Base-by-base conservation (phyloP, 352 stramenopile species). In the Phytopythium helicoides region DNA sequence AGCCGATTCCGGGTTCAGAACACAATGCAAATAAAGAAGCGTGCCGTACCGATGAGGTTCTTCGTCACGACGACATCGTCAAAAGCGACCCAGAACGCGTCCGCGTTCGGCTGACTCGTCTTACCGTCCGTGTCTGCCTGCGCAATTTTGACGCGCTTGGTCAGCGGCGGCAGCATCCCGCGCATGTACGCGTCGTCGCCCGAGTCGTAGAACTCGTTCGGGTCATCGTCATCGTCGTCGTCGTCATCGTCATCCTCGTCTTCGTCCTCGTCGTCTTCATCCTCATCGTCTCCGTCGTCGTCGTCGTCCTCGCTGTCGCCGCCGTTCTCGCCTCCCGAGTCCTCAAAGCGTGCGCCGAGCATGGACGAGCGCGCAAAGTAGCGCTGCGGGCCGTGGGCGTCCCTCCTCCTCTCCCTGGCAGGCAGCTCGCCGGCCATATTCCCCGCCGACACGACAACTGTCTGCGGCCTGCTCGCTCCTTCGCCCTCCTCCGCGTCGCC, bases 11-110 rank as follows among this genome's bases (percentile, higher is more conserved):
- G n/a, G n/a, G n/a, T n/a, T n/a, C n/a, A n/a, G 15, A 37, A 50
- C 14, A 55, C 16, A n/a, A 18, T 31, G 11, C 23, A 21, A 26
- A 18, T 4, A 47, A 49, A 11, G 36, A 6, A 42, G 6, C 25
- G 14, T 11, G 11, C 16, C 59, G 25, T 57, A 88, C 81, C 81
- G 25, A 91, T 91, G 50, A 92, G 68, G 21, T 69, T 89, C 56
- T 92, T 92, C 18, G 69, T 48, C 49, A 90, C 66, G 15, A 87
- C 58, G 40, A 78, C 52, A 19, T 56, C 69, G 52, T 92, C 79
- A 51, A 89, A 90, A 1, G 73, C 62, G 35, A 73, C 67, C 79
- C 79, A 92, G 48, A 88, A 92, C 42, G 73, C 64, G 47, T 92
- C 78, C 7, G 47, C 53, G 21, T 50, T 71, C 6, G 56, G 37